Conservation (phyloP, 129 eudicot species). For the Artemisia annua region DNA sequence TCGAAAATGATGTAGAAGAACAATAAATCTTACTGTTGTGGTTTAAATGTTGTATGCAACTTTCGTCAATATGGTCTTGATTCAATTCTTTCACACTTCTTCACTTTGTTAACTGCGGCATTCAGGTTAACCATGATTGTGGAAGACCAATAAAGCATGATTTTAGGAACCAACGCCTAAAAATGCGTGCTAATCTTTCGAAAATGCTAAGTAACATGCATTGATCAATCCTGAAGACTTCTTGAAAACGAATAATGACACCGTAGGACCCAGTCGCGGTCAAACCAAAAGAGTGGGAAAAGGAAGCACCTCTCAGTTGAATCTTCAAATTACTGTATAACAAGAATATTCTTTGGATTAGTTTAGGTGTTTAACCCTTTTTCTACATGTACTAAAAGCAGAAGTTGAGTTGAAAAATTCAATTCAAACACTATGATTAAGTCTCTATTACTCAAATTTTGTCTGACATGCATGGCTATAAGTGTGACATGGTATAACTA, state of each 20-base stretch:
- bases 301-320: not conserved
- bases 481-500: slow-evolving; percentile 31
- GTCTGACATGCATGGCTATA: slow-evolving; percentile 47
- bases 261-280: slow-evolving; percentile 27
- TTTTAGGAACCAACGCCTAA: slow-evolving; percentile 42
- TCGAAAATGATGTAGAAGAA: not conserved
- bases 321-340: slow-evolving; percentile 18
- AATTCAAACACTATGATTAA: slow-evolving; percentile 36
- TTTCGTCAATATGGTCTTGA: slow-evolving; percentile 25
- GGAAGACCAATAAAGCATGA: slow-evolving; percentile 39
- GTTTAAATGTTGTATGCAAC: not conserved
- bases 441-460: slow-evolving; percentile 41
- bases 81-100: slow-evolving; percentile 18
- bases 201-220: slow-evolving; percentile 38
- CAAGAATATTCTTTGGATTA: slow-evolving; percentile 8
- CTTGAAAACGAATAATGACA: slow-evolving; percentile 12
- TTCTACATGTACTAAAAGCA: slow-evolving; percentile 27
- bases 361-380: slow-evolving; percentile 27
- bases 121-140: slow-evolving; percentile 21
- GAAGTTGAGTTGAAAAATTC: slow-evolving; percentile 22
- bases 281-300: slow-evolving; percentile 26
- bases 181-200: slow-evolving; percentile 38
- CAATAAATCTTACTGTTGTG: not conserved
- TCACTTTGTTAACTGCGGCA: slow-evolving; percentile 5
- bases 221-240: slow-evolving; percentile 30